phyloP scores from a whole-genome alignment of 148 eudicot genomes.

The Camellia granthamiana region DNA sequence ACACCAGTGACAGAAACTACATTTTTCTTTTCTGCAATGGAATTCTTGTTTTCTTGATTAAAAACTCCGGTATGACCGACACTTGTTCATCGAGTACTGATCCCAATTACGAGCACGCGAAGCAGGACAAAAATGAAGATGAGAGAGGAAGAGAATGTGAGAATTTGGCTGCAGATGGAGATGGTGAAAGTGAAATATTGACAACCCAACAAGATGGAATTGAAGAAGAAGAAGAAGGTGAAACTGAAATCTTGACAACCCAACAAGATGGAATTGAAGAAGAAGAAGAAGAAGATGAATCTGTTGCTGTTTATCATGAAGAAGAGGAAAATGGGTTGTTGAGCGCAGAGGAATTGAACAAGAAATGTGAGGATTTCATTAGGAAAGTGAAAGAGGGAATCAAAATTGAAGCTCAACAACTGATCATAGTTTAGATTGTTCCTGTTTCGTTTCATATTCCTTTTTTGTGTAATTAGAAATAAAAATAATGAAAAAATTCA shows the following conservation, averaged over 20 bases:
- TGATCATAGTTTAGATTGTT: not conserved
- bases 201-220: constrained; percentile 2
- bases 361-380: constrained; percentile 60
- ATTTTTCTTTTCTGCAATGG: constrained; percentile 58
- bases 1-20: constrained; percentile 43
- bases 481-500: no score
- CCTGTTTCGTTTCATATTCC: not conserved
- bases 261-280: no score
- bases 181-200: not conserved
- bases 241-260: not conserved
- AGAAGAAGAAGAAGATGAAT: no score
- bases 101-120: not conserved
- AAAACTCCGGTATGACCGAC: constrained; percentile 21
- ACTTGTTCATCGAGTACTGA: not conserved
- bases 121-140: not conserved
- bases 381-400: constrained; percentile 42
- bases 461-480: no score
- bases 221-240: constrained; percentile 24
- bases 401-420: no score
- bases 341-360: constrained; percentile 44
- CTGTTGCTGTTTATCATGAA: not conserved
- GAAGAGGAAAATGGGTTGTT: not conserved
- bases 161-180: not conserved
- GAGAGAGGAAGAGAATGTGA: not conserved
- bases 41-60: constrained; percentile 40